Evolutionary conservation across 1,284 basidiomycete genomes (phyloP), one percentile per base, ranked within the genome.

Genomic region (Heterobasidion occidentale): DNA sequence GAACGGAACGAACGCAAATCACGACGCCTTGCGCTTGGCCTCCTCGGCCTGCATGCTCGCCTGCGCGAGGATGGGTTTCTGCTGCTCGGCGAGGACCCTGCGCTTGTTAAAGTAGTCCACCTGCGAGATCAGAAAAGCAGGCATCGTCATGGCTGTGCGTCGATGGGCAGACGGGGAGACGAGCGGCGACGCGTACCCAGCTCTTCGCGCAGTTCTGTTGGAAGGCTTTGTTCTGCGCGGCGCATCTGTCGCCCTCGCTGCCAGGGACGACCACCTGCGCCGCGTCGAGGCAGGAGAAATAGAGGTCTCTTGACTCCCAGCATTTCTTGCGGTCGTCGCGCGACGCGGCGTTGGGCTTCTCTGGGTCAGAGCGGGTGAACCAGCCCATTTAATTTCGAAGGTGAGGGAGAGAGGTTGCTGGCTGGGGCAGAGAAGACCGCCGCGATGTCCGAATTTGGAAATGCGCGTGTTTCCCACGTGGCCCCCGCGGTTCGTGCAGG

Each of bases 41-140:
- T 74, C 70, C 56, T 75, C 71, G 14, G 76, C 72, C 63, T 86
- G 83, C 20, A 69, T 73, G 56, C 74, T 74, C 14, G 77, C 77
- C 63, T 83, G 80, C 11, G 78, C 78, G 33, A 88, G 74, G 55
- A 84, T 74, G 51, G 81, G 80, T 62, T 84, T 85, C 68, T 90
- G 88, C 56, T 82, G 80, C 59, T 87, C 87, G 15, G 80, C 85
- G 56, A 90, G 79, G 34, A 90, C 78, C 53, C 90, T 76, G 42
- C 44, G 49, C 65, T 88, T 86, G 72, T 92, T 91, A 64, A 92
- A 92, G 67, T 92, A 92, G 36, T 86, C 86, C 63, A 92, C 83
- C 90, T 92, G 35, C 51, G 52, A 9, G 44, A 36, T 46, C 12
- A 56, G 27, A 34, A n/a, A 46, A 45, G 20, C 38, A 20, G 44